Evolutionary conservation across 2,329 filamentous ascomycete species (phyloP).

Genomic region (Graphilbum ipis-grandicollis): DNA sequence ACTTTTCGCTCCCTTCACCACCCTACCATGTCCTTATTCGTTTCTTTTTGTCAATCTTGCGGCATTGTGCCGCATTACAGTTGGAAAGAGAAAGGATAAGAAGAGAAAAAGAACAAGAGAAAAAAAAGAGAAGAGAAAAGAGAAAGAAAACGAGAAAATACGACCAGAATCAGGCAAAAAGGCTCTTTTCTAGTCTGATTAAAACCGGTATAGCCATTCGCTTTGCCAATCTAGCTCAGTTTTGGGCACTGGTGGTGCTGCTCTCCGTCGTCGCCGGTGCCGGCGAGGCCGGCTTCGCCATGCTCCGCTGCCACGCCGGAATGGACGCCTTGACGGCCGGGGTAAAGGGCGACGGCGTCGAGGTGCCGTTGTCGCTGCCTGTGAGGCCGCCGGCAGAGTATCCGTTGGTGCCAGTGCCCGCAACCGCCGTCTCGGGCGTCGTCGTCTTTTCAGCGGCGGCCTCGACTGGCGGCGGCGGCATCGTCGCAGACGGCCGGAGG

Average conservation of each 20-base stretch:
- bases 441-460: neutral
- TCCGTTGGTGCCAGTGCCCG: constrained; percentile 1
- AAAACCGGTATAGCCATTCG: no score
- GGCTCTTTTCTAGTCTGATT: no score
- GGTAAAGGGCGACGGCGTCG: constrained; percentile 16
- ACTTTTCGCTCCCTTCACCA: no score
- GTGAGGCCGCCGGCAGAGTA: constrained; percentile 4
- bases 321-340: constrained; percentile 47
- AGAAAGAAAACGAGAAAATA: neutral
- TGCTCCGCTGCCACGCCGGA: constrained; percentile 65
- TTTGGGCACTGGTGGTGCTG: neutral
- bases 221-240: no score
- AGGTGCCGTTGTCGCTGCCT: neutral
- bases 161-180: no score
- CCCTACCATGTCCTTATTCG: no score
- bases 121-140: neutral
- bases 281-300: constrained; percentile 43
- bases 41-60: no score
- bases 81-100: neutral
- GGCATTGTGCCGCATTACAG: no score
- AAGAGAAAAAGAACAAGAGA: neutral
- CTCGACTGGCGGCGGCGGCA: neutral
- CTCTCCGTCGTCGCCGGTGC: constrained; percentile 10
- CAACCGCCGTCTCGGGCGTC: constrained; percentile 6
- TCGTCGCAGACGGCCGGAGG: constrained; percentile 9